phyloP scores from a whole-genome alignment of 106 monocot genomes.

The Dendrobium officinale region DNA sequence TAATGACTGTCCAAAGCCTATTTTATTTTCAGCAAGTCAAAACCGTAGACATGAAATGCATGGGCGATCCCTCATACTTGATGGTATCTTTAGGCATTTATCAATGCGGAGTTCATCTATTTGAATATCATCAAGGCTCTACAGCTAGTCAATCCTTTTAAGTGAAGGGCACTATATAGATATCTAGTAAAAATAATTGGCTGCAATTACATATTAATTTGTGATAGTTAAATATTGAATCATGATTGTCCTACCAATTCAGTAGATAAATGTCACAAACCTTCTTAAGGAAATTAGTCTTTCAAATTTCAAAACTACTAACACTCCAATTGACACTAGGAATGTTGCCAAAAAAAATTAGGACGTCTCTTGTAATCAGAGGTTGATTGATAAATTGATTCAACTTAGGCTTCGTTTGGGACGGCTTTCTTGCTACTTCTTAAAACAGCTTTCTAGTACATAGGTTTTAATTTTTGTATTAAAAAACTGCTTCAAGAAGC shows the following conservation, averaged over 20 bases:
- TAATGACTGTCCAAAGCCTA: background rate
- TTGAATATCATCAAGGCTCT: background rate
- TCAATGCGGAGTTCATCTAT: background rate
- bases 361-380: too few relatives aligned
- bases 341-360: too few relatives aligned
- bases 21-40: background rate
- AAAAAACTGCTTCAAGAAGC: too few relatives aligned
- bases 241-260: background rate
- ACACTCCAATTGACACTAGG: too few relatives aligned
- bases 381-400: too few relatives aligned
- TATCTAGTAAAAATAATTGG: background rate
- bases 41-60: background rate
- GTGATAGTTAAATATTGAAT: background rate
- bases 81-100: background rate
- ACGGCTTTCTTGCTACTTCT: too few relatives aligned
- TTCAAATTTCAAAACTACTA: too few relatives aligned
- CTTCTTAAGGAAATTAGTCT: too few relatives aligned
- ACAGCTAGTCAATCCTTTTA: background rate
- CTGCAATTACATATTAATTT: background rate
- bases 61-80: background rate
- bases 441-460: too few relatives aligned
- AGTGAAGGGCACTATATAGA: background rate
- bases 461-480: too few relatives aligned
- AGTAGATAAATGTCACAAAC: background rate
- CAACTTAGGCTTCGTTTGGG: too few relatives aligned